phyloP scores from a whole-genome alignment of 1,284 basidiomycete species.

The Kalmanozyma brasiliensis region DNA sequence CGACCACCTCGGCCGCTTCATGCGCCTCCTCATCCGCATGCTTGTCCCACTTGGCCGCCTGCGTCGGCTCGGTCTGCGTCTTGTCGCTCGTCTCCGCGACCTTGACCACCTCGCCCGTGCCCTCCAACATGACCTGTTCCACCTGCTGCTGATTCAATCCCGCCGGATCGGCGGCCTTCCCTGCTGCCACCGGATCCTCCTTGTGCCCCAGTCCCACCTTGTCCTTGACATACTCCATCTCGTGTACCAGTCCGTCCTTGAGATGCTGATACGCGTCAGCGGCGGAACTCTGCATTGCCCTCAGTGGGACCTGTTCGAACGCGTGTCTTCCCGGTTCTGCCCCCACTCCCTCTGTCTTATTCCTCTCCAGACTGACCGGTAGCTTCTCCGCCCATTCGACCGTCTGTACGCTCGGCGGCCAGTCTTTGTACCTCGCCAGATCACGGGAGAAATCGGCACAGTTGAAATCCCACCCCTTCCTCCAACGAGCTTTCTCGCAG shows the following conservation, averaged over 20 bases:
- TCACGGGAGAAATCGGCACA: constrained; percentile 73
- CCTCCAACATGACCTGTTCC: constrained; percentile 53
- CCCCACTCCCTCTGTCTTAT: too few relatives aligned
- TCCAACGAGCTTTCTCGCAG: constrained; percentile 83
- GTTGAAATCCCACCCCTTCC: constrained; percentile 94
- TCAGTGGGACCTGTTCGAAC: constrained; percentile 37
- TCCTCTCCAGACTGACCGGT: too few relatives aligned
- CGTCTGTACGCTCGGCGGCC: constrained; percentile 46
- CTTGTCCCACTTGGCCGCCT: constrained; percentile 13
- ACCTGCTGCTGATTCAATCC: constrained; percentile 56
- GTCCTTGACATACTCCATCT: constrained; percentile 27
- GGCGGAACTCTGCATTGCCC: constrained; percentile 34
- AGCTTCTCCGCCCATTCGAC: constrained; percentile 27
- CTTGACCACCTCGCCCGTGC: constrained; percentile 36
- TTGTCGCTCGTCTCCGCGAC: neutral
- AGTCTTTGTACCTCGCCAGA: constrained; percentile 41
- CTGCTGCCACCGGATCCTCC: constrained; percentile 18
- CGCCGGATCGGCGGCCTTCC: constrained; percentile 31
- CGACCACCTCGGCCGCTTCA: constrained; percentile 39
- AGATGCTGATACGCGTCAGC: constrained; percentile 22
- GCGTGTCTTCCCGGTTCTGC: constrained; percentile 50
- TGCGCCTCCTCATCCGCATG: constrained; percentile 48
- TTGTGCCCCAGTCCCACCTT: constrained; percentile 23
- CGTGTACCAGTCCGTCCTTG: constrained; percentile 33
- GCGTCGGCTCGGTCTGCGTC: constrained; percentile 13